Evolutionary conservation across 352 stramenopile species (phyloP), one percentile per base, ranked within the genome.

Genomic region (Phytopythium ostracodes): DNA sequence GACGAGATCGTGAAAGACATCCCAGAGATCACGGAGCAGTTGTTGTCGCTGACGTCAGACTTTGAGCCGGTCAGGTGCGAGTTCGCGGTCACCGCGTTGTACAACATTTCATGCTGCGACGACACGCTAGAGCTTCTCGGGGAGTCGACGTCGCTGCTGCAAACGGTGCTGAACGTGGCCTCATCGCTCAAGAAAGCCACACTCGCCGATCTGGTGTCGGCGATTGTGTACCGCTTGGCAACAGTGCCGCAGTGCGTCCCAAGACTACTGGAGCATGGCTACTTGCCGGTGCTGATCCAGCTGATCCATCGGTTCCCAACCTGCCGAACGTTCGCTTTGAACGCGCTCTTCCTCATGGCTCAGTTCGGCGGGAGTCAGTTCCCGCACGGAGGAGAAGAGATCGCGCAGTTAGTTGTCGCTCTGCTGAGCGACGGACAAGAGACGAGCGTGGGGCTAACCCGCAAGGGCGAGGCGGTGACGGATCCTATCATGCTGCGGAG

Each of bases 41-140:
- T 93, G 25, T 56, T 93, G 57, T 63, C 68, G 44, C 66, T 93
- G 12, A 75, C 80, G 2, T 56, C 56, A 22, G 76, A 75, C 1
- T 22, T 40, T 0, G 60, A 70, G 17, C 11, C 60, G 2, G 66
- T 63, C 27, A 84, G 73, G 38, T 78, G 72, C 46, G 33, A 77
- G 4, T 91, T 93, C 46, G 80, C 82, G 4, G 66, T 90, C 27
- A 71, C 75, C 7, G 79, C 81, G 20, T 67, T 93, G 8, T 93
- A 89, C 74, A 91, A 91, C 52, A 85, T 93, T 33, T 75, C 78
- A 20, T 91, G 81, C 62, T 87, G 77, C 64, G 84, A 91, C 47
- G 72, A 87, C 22, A 78, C 75, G 7, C 68, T 87, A 25, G 70
- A 72, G 33, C 55, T 90, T 11, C 71, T 93, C 4, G 66, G 58